These are phyloP conservation scores for Chaetoceros muelleri DNA, from an alignment of 108 stramenopile genomes.

Conservation along the genomic window DNA sequence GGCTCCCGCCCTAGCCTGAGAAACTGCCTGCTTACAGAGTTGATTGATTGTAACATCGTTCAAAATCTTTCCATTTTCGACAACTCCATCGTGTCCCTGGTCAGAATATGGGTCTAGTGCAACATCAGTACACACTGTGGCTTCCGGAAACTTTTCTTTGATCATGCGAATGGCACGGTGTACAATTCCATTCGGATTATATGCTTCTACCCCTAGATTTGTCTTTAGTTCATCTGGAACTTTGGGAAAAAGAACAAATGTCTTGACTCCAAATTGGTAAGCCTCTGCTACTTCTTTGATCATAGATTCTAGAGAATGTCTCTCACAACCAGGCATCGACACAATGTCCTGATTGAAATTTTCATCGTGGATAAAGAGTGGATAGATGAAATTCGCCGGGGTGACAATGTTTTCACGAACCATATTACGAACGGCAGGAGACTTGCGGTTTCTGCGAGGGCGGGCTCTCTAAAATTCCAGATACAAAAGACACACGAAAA, in stretches of 20 bases:
- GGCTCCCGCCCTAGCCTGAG: constrained; percentile 92
- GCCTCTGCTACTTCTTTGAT: constrained; percentile 86
- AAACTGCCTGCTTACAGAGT: constrained; percentile 94
- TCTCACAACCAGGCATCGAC: constrained; percentile 93
- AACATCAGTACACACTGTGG: constrained; percentile 89
- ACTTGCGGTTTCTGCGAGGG: constrained; percentile 95
- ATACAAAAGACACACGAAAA: no score
- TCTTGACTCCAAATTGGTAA: constrained; percentile 75
- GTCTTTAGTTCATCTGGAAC: constrained; percentile 92
- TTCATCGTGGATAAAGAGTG: constrained; percentile 97
- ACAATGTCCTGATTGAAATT: constrained; percentile 67
- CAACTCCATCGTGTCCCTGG: constrained; percentile 98
- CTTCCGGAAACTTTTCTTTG: constrained; percentile 85
- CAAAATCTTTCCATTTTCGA: constrained; percentile 89
- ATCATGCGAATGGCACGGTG: constrained; percentile 92
- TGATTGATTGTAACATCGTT: constrained; percentile 96
- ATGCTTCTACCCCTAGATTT: constrained; percentile 90
- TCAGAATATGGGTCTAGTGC: constrained; percentile 97
- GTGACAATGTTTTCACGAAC: constrained; percentile 94
- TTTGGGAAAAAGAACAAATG: constrained; percentile 94
- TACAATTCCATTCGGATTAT: constrained; percentile 95
- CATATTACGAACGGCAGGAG: constrained; percentile 83
- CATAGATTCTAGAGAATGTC: constrained; percentile 84
- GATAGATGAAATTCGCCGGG: constrained; percentile 94
- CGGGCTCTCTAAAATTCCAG: constrained; percentile 53